Percentiles rank a stretch among this genome's conserved stretches.
phyloP scores from a whole-genome alignment of 495 filamentous ascomycete genomes.

The Usnea hakonensis region DNA sequence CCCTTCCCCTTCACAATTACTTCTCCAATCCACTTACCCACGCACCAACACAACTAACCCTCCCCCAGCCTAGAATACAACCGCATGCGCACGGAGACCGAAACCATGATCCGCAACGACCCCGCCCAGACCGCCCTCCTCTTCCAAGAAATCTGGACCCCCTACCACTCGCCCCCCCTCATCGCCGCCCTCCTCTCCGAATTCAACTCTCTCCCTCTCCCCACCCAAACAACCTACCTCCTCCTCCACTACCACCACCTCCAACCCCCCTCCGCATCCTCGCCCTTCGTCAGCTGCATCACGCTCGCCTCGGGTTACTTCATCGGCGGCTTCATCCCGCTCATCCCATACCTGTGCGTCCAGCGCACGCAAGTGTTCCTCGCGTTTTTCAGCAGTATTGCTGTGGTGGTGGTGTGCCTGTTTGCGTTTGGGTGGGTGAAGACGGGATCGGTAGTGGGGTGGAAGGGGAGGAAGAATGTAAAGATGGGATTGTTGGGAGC shows the following conservation, averaged over 20 bases:
- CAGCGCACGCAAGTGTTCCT: slow-evolving; percentile 43
- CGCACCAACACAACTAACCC: not conserved
- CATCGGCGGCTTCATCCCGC: slow-evolving; percentile 62
- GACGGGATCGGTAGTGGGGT: slow-evolving; percentile 47
- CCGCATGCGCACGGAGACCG: slow-evolving; percentile 41
- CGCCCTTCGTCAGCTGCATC: slow-evolving; percentile 50
- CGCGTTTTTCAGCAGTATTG: slow-evolving; percentile 62
- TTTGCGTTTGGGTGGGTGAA: slow-evolving; percentile 70
- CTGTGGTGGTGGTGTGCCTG: slow-evolving; percentile 58
- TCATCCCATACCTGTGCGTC: slow-evolving; percentile 74
- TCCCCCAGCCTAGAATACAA: slow-evolving; percentile 41
- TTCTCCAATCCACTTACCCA: not conserved
- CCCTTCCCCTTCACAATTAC: not conserved
- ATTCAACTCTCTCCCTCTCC: slow-evolving; percentile 34
- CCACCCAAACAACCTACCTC: slow-evolving; percentile 40
- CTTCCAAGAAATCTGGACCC: slow-evolving; percentile 45
- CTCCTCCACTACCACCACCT: slow-evolving; percentile 40
- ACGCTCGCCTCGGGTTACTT: slow-evolving; percentile 68
- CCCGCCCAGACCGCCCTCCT: slow-evolving; percentile 32
- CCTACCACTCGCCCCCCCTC: slow-evolving; percentile 41
- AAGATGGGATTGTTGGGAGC: slow-evolving; percentile 41
- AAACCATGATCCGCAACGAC: slow-evolving; percentile 18
- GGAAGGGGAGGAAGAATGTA: slow-evolving; percentile 33
- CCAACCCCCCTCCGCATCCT: slow-evolving; percentile 39
- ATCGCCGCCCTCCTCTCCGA: slow-evolving; percentile 28